Evolutionary conservation across 169 alveolate species (phyloP).

Genomic region (Cryptosporidium canis): DNA sequence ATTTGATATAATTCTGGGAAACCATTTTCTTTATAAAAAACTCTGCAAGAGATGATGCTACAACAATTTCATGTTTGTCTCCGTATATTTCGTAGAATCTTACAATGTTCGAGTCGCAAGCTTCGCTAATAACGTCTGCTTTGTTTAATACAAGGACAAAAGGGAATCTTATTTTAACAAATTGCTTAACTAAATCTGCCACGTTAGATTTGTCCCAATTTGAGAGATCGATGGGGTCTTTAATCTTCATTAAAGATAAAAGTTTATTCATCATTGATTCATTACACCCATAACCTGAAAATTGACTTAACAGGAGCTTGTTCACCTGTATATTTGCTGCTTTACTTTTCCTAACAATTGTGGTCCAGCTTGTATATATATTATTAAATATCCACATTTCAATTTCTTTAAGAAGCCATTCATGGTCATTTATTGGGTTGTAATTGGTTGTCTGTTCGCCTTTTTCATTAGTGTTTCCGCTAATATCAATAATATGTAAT

Average conservation of each 20-base stretch:
- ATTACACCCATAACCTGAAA: conserved; percentile 78
- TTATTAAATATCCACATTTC: conserved; percentile 84
- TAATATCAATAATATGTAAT: conserved; percentile 77
- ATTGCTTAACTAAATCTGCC: conserved; percentile 58
- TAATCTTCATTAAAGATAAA: conserved; percentile 69
- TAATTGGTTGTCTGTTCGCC: conserved; percentile 81
- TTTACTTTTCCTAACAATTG: conserved; percentile 76
- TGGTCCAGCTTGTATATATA: conserved; percentile 77
- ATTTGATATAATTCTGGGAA: conserved; percentile 29
- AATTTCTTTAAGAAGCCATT: conserved; percentile 80
- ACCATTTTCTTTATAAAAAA: conserved; percentile 61
- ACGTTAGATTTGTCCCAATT: conserved; percentile 74
- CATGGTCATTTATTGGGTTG: conserved; percentile 82
- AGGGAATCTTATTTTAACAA: conserved; percentile 78
- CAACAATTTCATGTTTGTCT: conserved; percentile 16
- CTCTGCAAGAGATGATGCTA: conserved; percentile 68
- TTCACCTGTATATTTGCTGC: conserved; percentile 73
- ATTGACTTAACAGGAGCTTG: conserved; percentile 73
- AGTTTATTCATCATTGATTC: conserved; percentile 70
- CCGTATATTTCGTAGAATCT: conserved; percentile 47
- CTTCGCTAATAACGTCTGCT: conserved; percentile 76
- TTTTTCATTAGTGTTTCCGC: conserved; percentile 83
- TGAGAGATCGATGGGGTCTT: conserved; percentile 74
- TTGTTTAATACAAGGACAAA: conserved; percentile 81
- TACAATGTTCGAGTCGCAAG: conserved; percentile 39